These are phyloP conservation scores for Picochlorum sp. DNA, from an alignment of 139 green algal genomes.

Conservation along the genomic window DNA sequence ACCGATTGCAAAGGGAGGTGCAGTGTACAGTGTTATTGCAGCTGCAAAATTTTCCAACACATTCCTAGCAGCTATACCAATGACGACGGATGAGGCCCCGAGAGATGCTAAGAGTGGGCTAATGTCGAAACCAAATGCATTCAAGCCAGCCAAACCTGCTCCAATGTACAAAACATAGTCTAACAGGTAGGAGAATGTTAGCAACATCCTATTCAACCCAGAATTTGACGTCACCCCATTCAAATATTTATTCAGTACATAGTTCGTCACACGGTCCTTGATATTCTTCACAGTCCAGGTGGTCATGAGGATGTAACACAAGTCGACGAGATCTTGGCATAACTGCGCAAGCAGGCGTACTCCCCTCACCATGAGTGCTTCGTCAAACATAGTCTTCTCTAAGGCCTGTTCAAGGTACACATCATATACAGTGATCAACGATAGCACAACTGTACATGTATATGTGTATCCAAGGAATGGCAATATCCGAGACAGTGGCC, in stretches of 20 bases:
- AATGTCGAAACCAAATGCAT: conserved; percentile 19
- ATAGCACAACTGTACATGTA: too few species aligned
- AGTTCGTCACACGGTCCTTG: conserved; percentile 9
- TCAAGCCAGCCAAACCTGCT: neutral
- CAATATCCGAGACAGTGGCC: too few species aligned
- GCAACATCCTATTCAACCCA: neutral
- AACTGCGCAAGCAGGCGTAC: neutral
- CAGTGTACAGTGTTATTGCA: conserved; percentile 13
- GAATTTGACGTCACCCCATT: neutral
- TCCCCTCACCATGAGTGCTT: neutral
- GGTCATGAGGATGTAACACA: conserved; percentile 10
- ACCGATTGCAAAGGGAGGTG: conserved; percentile 15
- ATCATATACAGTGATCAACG: too few species aligned
- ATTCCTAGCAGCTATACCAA: conserved; percentile 20
- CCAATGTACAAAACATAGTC: neutral
- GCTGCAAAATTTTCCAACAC: conserved; percentile 13
- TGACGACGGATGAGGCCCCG: conserved; percentile 12
- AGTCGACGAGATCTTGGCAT: conserved; percentile 9
- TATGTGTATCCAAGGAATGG: too few species aligned
- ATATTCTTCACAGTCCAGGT: conserved; percentile 16
- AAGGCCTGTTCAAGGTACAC: too few species aligned
- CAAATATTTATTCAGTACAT: neutral
- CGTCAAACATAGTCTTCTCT: neutral
- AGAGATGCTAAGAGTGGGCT: conserved; percentile 18
- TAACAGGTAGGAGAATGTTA: conserved; percentile 1